Base-by-base conservation (phyloP, 2,329 filamentous ascomycete species). In the Pseudogymnoascus sp. region DNA sequence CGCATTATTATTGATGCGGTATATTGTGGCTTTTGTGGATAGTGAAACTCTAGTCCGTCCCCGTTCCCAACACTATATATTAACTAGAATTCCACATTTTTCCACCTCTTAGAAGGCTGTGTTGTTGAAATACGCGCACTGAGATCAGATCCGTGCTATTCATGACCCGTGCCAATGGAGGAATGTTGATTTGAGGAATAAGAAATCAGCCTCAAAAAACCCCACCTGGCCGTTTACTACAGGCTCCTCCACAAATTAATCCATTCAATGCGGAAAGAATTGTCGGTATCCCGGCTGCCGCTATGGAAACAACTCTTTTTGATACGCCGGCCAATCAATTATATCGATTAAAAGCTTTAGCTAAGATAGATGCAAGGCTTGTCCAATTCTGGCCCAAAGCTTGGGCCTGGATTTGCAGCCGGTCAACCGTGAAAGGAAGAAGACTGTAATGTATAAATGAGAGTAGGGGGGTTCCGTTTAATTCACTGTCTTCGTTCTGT, bases 341-440 rank as follows among this genome's bases (percentile, higher is more conserved):
- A 2, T 31, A 8, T 11, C 29, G 23, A 51, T 31, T 54, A 18
- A 54, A 54, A 54, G 26, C 47, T 54, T 54, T 18, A 18, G 47
- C 47, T n/a, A 54, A 54, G 47, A 31, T n/a, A 54, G n/a, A 54
- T 31, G 14, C n/a, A 54, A 54, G 31, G 47, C 47, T 54, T 54
- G 47, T 31, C 47, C n/a, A 14, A 14, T 12, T 7, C 11, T 23
- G 18, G 11, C 5, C 40, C 18, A 16, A 31, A 31, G 47, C 47
- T 54, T 54, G 47, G 18, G 23, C 47, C 8, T 31, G 26, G 11
- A 6, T n/a, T 31, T 54, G 10, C n/a, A 31, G 47, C 47, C 47
- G 26, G n/a, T 31, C 16, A 54, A 54, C 47, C 47, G 26, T 18
- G 6, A 29, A 51, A 18, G 8, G 14, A 31, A 5, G 47, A 54